phyloP scores from a whole-genome alignment of 2,329 filamentous ascomycete species.

The Curvularia spicifera region DNA sequence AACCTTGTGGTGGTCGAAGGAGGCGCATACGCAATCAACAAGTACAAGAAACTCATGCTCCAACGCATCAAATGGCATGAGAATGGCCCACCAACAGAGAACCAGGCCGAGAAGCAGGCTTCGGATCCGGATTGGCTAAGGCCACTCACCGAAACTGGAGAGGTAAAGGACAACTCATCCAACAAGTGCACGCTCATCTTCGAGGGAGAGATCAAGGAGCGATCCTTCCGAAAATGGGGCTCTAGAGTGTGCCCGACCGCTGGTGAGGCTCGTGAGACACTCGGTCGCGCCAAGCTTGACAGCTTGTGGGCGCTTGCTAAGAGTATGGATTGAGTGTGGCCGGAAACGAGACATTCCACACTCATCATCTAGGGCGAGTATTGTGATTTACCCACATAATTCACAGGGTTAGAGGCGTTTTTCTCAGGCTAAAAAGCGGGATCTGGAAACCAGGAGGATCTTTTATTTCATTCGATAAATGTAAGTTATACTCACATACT shows the following conservation, averaged over 20 bases:
- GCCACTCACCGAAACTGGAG: conserved; percentile 77
- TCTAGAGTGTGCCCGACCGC: conserved; percentile 90
- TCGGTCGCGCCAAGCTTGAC: conserved; percentile 86
- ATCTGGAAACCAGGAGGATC: background rate
- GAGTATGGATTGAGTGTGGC: conserved; percentile 49
- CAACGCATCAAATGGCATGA: conserved; percentile 95
- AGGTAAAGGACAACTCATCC: conserved; percentile 77
- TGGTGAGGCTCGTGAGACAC: conserved; percentile 79
- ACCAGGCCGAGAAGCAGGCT: conserved; percentile 64
- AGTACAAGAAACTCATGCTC: conserved; percentile 92
- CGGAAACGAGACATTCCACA: background rate
- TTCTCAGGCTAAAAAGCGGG: background rate
- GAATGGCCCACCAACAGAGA: conserved; percentile 72
- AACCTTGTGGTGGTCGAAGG: conserved; percentile 92
- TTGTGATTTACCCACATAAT: background rate
- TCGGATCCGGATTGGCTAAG: conserved; percentile 75
- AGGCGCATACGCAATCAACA: conserved; percentile 78
- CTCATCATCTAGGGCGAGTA: background rate
- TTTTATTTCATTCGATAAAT: conserved; percentile 16
- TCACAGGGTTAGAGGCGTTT: background rate
- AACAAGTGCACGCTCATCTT: conserved; percentile 88
- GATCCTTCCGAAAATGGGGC: conserved; percentile 87
- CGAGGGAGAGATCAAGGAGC: conserved; percentile 84
- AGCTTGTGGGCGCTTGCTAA: conserved; percentile 94
- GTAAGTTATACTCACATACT: conserved; percentile 30